Percentiles rank a stretch among this genome's conserved stretches.
These are phyloP conservation scores for Phlebopus sp. DNA, from an alignment of 1,284 basidiomycete genomes.

Conservation along the genomic window DNA sequence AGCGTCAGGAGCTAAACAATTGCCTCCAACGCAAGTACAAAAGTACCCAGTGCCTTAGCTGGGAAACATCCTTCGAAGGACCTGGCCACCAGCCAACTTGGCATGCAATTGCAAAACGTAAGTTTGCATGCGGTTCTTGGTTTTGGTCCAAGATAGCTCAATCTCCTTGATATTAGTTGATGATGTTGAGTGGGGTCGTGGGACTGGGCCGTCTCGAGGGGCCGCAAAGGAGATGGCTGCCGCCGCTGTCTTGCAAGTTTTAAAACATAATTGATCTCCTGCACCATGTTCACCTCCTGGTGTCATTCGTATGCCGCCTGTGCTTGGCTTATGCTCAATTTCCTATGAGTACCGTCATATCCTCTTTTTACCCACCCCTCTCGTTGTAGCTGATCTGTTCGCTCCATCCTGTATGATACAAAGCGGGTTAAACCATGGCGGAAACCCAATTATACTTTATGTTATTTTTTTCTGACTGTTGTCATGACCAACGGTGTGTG, in stretches of 20 bases:
- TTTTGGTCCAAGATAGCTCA: slow-evolving; percentile 5
- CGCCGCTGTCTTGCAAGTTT: slow-evolving; percentile 16
- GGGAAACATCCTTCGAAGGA: slow-evolving; percentile 21
- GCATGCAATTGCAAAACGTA: slow-evolving; percentile 23
- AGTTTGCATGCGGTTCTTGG: slow-evolving; percentile 9
- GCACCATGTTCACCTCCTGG: neutral
- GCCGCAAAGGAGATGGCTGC: slow-evolving; percentile 27
- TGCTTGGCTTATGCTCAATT: neutral
- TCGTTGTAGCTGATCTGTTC: too few relatives aligned
- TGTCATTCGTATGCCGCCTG: neutral
- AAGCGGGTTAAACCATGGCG: too few relatives aligned
- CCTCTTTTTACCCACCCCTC: too few relatives aligned
- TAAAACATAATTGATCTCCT: slow-evolving; percentile 1
- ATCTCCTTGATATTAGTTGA: slow-evolving; percentile 19
- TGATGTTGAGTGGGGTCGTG: slow-evolving; percentile 28
- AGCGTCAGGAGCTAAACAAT: slow-evolving; percentile 26
- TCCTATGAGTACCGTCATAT: too few relatives aligned
- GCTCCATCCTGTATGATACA: too few relatives aligned
- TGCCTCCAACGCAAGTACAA: slow-evolving; percentile 17
- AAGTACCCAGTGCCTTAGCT: slow-evolving; percentile 16
- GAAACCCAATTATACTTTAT: too few relatives aligned
- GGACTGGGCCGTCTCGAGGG: slow-evolving; percentile 18
- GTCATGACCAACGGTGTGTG: too few relatives aligned
- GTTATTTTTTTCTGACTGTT: too few relatives aligned
- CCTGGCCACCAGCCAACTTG: slow-evolving; percentile 27